A percentile compares a stretch with the other conserved stretches of the same genome.
Evolutionary conservation across 2,329 filamentous ascomycete species (phyloP).

Genomic region (Fusarium robinianum): DNA sequence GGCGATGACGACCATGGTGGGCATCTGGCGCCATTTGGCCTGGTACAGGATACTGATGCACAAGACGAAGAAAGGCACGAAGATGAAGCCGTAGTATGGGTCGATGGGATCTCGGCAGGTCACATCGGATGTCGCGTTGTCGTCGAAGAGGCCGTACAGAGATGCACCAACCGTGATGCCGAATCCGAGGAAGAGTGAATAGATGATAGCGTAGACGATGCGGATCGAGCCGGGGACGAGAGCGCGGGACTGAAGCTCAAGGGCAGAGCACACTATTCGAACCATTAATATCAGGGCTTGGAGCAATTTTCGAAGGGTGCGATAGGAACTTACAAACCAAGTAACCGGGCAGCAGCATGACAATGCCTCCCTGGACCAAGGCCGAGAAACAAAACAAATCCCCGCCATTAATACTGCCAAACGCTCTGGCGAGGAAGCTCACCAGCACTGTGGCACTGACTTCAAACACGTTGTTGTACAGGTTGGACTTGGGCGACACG

Average conservation of each 20-base stretch:
- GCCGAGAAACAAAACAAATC: slow-evolving; percentile 68
- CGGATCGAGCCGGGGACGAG: slow-evolving; percentile 73
- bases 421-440: slow-evolving; percentile 64
- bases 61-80: slow-evolving; percentile 73
- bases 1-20: slow-evolving; percentile 75
- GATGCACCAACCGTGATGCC: slow-evolving; percentile 70
- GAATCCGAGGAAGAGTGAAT: slow-evolving; percentile 73
- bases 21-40: slow-evolving; percentile 79
- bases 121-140: slow-evolving; percentile 52
- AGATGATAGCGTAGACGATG: slow-evolving; percentile 76
- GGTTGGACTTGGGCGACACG: slow-evolving; percentile 68
- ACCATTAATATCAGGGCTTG: not conserved
- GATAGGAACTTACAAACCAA: slow-evolving; percentile 53
- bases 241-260: slow-evolving; percentile 71
- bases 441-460: slow-evolving; percentile 64
- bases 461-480: slow-evolving; percentile 70
- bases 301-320: not conserved
- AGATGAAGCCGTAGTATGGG: slow-evolving; percentile 62
- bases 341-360: slow-evolving; percentile 68
- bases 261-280: slow-evolving; percentile 46
- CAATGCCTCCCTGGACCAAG: slow-evolving; percentile 66
- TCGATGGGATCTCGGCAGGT: slow-evolving; percentile 51
- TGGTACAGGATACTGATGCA: slow-evolving; percentile 79
- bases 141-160: slow-evolving; percentile 65
- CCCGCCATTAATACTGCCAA: slow-evolving; percentile 60